Conservation (phyloP, 768 basidiomycete species). For the Amanita rubescens region DNA sequence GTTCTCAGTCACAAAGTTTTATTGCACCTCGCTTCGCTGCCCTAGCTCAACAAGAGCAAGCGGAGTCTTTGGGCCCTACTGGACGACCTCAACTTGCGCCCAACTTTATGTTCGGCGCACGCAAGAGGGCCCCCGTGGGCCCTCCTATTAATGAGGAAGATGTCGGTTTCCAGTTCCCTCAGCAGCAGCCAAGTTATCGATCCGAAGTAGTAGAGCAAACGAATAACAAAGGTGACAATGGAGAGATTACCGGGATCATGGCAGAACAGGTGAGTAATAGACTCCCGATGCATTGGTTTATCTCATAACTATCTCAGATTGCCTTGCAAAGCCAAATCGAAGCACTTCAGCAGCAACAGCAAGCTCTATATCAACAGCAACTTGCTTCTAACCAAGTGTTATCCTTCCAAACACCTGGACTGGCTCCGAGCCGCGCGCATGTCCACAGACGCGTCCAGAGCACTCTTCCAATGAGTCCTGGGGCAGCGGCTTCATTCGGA, state of each 20-base stretch:
- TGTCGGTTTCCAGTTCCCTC: constrained; percentile 75
- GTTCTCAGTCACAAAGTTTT: constrained; percentile 77
- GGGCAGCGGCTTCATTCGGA: constrained; percentile 37
- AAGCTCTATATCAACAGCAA: constrained; percentile 84
- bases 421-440: constrained; percentile 49
- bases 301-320: constrained; percentile 40
- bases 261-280: constrained; percentile 80
- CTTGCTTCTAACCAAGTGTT: constrained; percentile 82
- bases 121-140: constrained; percentile 52
- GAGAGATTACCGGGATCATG: constrained; percentile 86
- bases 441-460: constrained; percentile 84
- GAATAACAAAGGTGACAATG: constrained; percentile 56
- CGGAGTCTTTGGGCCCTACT: constrained; percentile 57
- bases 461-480: constrained; percentile 56
- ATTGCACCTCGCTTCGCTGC: constrained; percentile 86
- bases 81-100: constrained; percentile 88
- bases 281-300: not conserved
- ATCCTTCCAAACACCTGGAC: constrained; percentile 70
- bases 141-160: constrained; percentile 80
- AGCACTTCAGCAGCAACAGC: constrained; percentile 84
- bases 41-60: constrained; percentile 64
- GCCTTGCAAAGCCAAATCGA: constrained; percentile 89
- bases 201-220: constrained; percentile 25
- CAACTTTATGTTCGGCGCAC: constrained; percentile 84
- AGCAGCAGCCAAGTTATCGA: constrained; percentile 39